A percentile compares a stretch with the other conserved stretches of the same genome.
phyloP scores from a whole-genome alignment of 2,329 filamentous ascomycete species.

The Blumeria graminis region DNA sequence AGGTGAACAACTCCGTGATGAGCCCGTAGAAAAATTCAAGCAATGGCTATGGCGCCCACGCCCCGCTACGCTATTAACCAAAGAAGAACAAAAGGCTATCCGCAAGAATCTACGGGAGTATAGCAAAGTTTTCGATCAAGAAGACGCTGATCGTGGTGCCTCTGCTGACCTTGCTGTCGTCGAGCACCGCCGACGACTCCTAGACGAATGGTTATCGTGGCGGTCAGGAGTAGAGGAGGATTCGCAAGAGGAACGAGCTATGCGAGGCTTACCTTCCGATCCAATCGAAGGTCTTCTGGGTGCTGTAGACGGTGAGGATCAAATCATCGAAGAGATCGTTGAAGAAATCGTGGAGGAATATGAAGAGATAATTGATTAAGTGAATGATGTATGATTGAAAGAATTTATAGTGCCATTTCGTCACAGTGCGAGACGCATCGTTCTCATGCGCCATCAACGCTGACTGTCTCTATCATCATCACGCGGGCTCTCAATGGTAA shows the following conservation, averaged over 20 bases:
- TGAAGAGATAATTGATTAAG: conserved; percentile 40
- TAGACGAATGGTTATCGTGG: conserved; percentile 82
- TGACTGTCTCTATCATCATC: too few species aligned
- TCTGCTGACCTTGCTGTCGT: conserved; percentile 87
- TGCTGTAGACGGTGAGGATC: conserved; percentile 37
- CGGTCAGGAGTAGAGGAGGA: conserved; percentile 49
- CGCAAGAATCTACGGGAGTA: conserved; percentile 98
- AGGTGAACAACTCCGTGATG: conserved; percentile 69
- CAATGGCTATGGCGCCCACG: conserved; percentile 89
- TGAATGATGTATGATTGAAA: background rate
- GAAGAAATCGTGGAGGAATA: conserved; percentile 62
- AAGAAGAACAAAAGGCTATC: conserved; percentile 92
- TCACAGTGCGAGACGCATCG: too few species aligned
- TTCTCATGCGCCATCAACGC: too few species aligned
- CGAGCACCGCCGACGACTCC: conserved; percentile 55
- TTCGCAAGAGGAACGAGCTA: conserved; percentile 44
- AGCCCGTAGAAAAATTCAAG: conserved; percentile 91
- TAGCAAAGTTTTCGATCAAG: conserved; percentile 80
- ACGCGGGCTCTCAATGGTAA: too few species aligned
- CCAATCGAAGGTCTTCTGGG: conserved; percentile 35
- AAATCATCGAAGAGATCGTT: conserved; percentile 73
- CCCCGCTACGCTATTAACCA: conserved; percentile 69
- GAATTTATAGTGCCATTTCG: too few species aligned
- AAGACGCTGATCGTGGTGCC: conserved; percentile 79
- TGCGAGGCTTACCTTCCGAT: conserved; percentile 39